Evolutionary conservation across 2,329 filamentous ascomycete genomes (phyloP).

Genomic region (Alternaria sp.): DNA sequence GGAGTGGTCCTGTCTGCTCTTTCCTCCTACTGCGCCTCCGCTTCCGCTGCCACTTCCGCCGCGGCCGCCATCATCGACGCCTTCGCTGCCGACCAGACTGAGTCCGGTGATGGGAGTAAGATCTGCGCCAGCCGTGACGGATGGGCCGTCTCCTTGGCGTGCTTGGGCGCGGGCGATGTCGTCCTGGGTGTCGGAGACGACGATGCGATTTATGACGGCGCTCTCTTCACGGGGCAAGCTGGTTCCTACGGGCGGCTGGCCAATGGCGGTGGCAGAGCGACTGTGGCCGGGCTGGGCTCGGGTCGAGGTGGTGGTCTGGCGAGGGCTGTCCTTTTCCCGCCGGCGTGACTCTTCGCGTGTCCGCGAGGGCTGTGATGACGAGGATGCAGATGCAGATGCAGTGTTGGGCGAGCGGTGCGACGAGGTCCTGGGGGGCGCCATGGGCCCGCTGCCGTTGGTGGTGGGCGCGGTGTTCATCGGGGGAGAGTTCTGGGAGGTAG

Average conservation of each 20-base stretch:
- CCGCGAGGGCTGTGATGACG: conserved; percentile 34
- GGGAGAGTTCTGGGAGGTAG: conserved; percentile 51
- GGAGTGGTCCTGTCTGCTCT: conserved; percentile 66
- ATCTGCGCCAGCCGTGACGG: conserved; percentile 52
- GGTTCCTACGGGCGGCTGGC: conserved; percentile 59
- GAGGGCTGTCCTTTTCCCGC: conserved; percentile 56
- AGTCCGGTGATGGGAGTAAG: conserved; percentile 57
- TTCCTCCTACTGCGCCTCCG: conserved; percentile 51
- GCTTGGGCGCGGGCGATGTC: conserved; percentile 76
- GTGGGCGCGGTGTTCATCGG: conserved; percentile 57
- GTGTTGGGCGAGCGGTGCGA: conserved; percentile 63
- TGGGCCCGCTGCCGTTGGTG: conserved; percentile 63
- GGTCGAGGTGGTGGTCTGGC: conserved; percentile 35
- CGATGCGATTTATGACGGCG: conserved; percentile 77
- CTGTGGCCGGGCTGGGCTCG: conserved; percentile 50
- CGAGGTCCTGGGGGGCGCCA: conserved; percentile 80
- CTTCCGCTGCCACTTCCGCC: conserved; percentile 42
- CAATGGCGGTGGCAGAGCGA: conserved; percentile 58
- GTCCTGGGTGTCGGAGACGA: conserved; percentile 76
- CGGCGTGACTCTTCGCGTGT: conserved; percentile 50
- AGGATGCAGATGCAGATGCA: conserved; percentile 20
- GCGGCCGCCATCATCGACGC: conserved; percentile 55
- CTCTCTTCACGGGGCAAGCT: conserved; percentile 75
- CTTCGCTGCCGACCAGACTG: conserved; percentile 58
- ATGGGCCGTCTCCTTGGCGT: conserved; percentile 67